These are phyloP conservation scores for Paecilomyces variotii DNA, from an alignment of 2,329 filamentous ascomycete species.

Conservation along the genomic window DNA sequence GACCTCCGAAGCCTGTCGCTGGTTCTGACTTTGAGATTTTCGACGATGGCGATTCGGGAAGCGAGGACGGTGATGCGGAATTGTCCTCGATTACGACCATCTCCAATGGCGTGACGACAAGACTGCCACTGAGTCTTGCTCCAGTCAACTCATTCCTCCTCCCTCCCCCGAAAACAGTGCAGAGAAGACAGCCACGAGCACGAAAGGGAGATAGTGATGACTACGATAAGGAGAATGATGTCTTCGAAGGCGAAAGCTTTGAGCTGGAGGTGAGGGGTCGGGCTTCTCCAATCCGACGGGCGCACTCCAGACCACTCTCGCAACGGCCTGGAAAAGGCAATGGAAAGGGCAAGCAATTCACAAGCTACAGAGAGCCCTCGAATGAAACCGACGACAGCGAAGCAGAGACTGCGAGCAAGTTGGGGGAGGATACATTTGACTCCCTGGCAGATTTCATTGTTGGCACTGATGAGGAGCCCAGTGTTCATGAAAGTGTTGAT, in stretches of 20 bases:
- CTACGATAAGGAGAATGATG: conserved; percentile 29
- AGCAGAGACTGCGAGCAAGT: conserved; percentile 11
- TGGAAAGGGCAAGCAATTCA: conserved; percentile 2
- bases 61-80: conserved; percentile 8
- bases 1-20: neutral
- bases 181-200: conserved; percentile 13
- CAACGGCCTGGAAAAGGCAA: conserved; percentile 4
- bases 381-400: conserved; percentile 16
- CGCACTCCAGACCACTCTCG: conserved; percentile 1
- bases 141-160: conserved; percentile 28
- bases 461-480: conserved; percentile 31
- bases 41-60: conserved; percentile 12
- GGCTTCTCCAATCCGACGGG: neutral
- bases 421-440: conserved; percentile 23
- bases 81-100: conserved; percentile 4
- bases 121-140: conserved; percentile 20
- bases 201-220: conserved; percentile 22
- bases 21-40: conserved; percentile 2
- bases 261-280: neutral
- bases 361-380: conserved; percentile 4
- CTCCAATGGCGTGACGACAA: conserved; percentile 14
- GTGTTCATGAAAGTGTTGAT: conserved; percentile 13
- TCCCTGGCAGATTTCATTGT: conserved; percentile 36
- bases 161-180: conserved; percentile 12
- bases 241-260: conserved; percentile 14